These are phyloP conservation scores for Metarhizium robertsii DNA, from an alignment of 2,329 filamentous ascomycete genomes.

Conservation along the genomic window DNA sequence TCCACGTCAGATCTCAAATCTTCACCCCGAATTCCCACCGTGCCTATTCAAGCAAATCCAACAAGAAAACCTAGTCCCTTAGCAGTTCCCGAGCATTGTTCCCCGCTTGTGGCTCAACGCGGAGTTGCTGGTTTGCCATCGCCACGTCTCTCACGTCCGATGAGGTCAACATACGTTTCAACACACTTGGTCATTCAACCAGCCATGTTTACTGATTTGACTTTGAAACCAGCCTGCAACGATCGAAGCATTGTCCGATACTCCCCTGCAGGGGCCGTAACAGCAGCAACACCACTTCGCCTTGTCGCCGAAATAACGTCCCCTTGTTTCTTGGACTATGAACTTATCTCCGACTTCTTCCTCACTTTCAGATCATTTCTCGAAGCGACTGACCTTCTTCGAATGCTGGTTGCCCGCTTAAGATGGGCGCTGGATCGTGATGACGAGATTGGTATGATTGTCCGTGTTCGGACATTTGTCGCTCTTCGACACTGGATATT, in stretches of 20 bases:
- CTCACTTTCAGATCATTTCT: slow-evolving; percentile 88
- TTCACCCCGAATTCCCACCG: slow-evolving; percentile 20
- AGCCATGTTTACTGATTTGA: slow-evolving; percentile 73
- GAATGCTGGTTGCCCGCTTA: slow-evolving; percentile 75
- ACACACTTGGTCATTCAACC: slow-evolving; percentile 51
- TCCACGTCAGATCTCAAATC: slow-evolving; percentile 38
- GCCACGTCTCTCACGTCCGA: slow-evolving; percentile 29
- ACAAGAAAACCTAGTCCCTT: slow-evolving; percentile 28
- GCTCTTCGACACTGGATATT: slow-evolving; percentile 94
- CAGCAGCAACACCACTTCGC: slow-evolving; percentile 80
- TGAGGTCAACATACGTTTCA: slow-evolving; percentile 38
- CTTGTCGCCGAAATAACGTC: slow-evolving; percentile 96
- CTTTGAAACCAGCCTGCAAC: slow-evolving; percentile 69
- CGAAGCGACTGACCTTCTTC: slow-evolving; percentile 63
- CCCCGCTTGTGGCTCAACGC: slow-evolving; percentile 13
- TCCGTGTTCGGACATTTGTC: slow-evolving; percentile 92
- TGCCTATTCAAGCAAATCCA: slow-evolving; percentile 15
- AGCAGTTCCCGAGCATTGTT: slow-evolving; percentile 26
- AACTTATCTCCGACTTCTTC: slow-evolving; percentile 95
- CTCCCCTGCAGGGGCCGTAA: slow-evolving; percentile 63
- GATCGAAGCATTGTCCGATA: slow-evolving; percentile 77
- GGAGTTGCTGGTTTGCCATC: slow-evolving; percentile 20
- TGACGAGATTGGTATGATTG: slow-evolving; percentile 83
- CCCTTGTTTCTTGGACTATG: slow-evolving; percentile 91
- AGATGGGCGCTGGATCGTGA: slow-evolving; percentile 74